Percentiles rank a stretch among this genome's conserved stretches.
phyloP scores from a whole-genome alignment of 768 basidiomycete genomes.

The Kwoniella sp. region DNA sequence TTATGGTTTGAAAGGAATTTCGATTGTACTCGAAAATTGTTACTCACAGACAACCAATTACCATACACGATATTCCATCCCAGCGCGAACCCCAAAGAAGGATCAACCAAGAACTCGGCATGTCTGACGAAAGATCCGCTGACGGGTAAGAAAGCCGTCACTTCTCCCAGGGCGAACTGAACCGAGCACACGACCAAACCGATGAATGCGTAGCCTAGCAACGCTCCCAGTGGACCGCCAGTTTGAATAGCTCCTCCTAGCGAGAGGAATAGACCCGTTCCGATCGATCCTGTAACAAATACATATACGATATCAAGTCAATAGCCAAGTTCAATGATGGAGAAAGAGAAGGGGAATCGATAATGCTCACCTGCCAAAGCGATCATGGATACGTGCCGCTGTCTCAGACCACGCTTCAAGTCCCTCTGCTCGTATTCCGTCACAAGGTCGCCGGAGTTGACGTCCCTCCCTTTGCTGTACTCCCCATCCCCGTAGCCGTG shows the following conservation, averaged over 20 bases:
- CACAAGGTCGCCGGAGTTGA: constrained; percentile 14
- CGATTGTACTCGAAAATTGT: too few relatives aligned
- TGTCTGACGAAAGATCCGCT: constrained; percentile 16
- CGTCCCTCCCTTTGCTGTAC: constrained; percentile 3
- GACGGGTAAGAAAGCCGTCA: constrained; percentile 17
- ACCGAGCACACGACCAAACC: constrained; percentile 53
- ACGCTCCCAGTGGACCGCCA: constrained; percentile 63
- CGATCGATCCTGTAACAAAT: constrained; percentile 36
- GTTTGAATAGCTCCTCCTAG: constrained; percentile 60
- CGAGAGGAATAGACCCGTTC: constrained; percentile 65
- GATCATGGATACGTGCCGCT: constrained; percentile 24
- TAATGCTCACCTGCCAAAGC: constrained; percentile 22
- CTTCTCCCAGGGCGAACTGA: constrained; percentile 19
- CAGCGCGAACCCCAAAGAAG: constrained; percentile 50
- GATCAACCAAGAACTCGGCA: constrained; percentile 34
- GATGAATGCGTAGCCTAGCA: constrained; percentile 61
- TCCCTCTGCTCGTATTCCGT: constrained; percentile 21
- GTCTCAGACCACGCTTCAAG: constrained; percentile 12
- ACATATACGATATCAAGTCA: too few relatives aligned
- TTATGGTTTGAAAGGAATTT: too few relatives aligned
- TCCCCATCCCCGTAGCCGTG: neutral
- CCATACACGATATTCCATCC: constrained; percentile 37
- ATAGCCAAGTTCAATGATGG: too few relatives aligned
- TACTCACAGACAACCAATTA: constrained; percentile 27
- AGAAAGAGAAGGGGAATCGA: too few relatives aligned